A percentile compares a stretch with the other conserved stretches of the same genome.
Evolutionary conservation across 441 rosid genomes (phyloP).

Genomic region (Erodium texanum): DNA sequence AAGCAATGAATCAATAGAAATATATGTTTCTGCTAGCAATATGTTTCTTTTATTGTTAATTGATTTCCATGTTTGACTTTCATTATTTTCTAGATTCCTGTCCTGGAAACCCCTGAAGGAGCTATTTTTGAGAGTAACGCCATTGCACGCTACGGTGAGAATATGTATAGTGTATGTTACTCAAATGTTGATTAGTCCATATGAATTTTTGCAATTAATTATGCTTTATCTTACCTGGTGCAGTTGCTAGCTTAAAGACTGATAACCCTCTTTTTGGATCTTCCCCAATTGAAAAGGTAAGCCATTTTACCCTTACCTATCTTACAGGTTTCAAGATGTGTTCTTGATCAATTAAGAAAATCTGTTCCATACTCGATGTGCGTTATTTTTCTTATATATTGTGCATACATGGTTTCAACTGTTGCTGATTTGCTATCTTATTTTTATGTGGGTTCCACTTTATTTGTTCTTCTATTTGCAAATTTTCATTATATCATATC

Average conservation of each 20-base stretch:
- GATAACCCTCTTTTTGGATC: conserved; percentile 25
- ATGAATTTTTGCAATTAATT: neutral
- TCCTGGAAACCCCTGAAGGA: conserved; percentile 24
- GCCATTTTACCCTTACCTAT: too few relatives aligned
- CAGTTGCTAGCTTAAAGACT: conserved; percentile 38
- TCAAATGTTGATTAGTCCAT: neutral
- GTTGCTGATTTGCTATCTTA: too few relatives aligned
- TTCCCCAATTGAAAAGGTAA: conserved; percentile 12
- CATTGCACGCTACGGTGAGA: conserved; percentile 46
- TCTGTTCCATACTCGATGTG: too few relatives aligned
- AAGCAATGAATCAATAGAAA: neutral
- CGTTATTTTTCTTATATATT: neutral
- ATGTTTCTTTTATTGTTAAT: neutral
- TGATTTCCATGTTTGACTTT: neutral
- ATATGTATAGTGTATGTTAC: neutral
- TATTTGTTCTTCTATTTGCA: neutral
- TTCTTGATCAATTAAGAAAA: neutral
- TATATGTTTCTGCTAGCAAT: neutral
- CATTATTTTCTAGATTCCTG: conserved; percentile 19
- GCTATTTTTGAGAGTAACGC: conserved; percentile 40
- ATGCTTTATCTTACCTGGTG: neutral
- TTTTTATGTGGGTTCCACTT: neutral
- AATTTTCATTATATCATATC: neutral
- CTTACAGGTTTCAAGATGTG: neutral
- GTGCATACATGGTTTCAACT: too few relatives aligned